Evolutionary conservation across 1,284 basidiomycete genomes (phyloP).

Genomic region (Pulveroboletus sp.): DNA sequence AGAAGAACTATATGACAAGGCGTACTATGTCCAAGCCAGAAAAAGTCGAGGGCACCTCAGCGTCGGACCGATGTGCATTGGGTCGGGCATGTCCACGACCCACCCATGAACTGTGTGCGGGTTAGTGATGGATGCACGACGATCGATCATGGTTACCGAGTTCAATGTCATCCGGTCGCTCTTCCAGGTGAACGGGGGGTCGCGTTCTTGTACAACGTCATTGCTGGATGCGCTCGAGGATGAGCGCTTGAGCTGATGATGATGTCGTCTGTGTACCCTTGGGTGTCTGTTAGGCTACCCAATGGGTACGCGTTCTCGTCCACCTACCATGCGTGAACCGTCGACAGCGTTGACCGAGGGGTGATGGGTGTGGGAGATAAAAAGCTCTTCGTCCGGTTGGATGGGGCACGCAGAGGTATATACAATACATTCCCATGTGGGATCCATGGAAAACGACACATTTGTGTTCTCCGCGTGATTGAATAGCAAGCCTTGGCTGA

Average conservation of each 20-base stretch:
- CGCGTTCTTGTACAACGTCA: constrained; percentile 48
- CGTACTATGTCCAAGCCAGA: constrained; percentile 65
- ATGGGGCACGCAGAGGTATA: constrained; percentile 60
- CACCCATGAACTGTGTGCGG: constrained; percentile 54
- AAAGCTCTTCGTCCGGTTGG: constrained; percentile 66
- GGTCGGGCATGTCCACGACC: constrained; percentile 81
- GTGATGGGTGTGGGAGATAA: constrained; percentile 72
- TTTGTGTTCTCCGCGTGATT: constrained; percentile 75
- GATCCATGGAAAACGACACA: constrained; percentile 61
- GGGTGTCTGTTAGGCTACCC: constrained; percentile 36
- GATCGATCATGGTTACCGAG: constrained; percentile 39
- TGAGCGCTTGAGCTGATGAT: constrained; percentile 30
- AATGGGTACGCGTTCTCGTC: constrained; percentile 21
- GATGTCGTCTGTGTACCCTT: constrained; percentile 16
- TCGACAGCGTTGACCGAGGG: too few species aligned
- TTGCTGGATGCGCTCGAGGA: constrained; percentile 16
- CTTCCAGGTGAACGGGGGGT: constrained; percentile 61
- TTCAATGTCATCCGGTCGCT: constrained; percentile 53
- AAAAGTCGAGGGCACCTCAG: constrained; percentile 65
- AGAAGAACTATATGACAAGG: constrained; percentile 62
- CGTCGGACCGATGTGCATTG: constrained; percentile 57
- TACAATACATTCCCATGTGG: constrained; percentile 54
- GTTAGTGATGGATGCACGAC: background rate
- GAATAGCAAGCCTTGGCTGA: constrained; percentile 62
- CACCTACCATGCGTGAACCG: constrained; percentile 46